Evolutionary conservation across 495 filamentous ascomycete genomes (phyloP), one percentile per base, ranked within the genome.

Genomic region (Parathielavia hyrcaniae): DNA sequence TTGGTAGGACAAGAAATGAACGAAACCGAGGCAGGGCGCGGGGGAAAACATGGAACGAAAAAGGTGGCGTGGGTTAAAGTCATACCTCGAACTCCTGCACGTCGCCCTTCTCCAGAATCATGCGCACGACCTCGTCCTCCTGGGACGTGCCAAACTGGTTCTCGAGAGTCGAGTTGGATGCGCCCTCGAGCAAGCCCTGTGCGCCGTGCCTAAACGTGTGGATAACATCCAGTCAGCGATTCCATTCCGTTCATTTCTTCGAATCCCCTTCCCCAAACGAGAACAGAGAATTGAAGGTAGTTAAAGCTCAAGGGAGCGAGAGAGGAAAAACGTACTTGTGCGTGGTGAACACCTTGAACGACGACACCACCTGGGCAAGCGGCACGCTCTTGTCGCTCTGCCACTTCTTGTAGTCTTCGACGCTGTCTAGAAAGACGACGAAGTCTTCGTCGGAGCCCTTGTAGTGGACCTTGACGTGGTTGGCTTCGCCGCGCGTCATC

Each of bases 391-490:
- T 83, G 76, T 98, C 91, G 16, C 73, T 75, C 74, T 82, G 84
- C 95, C 93, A 97, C 67, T 90, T 83, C 72, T 89, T 76, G 58
- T 90, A 80, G 41, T 79, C 78, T 22, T 87, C 70, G 17, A 77
- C 62, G 69, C 86, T 86, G 57, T 97, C 90, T 54, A 95, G 79
- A 71, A 96, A 89, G 77, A 97, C 79, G 70, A 97, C 74, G 70
- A 91, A 98, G 80, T 96, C 90, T 34, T 97, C 90, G 22, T 81
- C 79, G 53, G 78, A 75, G 78, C 93, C 92, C 79, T 91, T 88
- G 85, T 86, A 92, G 84, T 95, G 84, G 74, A 96, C 81, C 78
- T 95, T 97, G 76, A 75, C 75, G 67, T 84, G 79, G 50, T 70
- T 66, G 52, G 80, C 81, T 79, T 91, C 90, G 76, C 86, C 90